Base-by-base conservation (phyloP, 768 basidiomycete genomes). In the Hysterangium stoloniferum region DNA sequence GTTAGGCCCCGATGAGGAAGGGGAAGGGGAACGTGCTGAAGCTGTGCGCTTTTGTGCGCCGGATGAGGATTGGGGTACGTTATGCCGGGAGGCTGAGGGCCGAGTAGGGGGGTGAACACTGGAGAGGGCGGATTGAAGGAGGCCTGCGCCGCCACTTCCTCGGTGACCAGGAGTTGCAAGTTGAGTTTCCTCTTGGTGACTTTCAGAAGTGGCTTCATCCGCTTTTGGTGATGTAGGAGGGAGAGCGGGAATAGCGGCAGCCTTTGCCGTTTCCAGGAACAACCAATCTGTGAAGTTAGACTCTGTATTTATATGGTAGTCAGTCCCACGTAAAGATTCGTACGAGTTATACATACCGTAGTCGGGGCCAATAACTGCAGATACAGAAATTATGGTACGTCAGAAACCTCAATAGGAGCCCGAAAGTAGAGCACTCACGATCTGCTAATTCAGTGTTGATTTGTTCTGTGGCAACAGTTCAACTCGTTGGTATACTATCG, bases 381-480 rank as follows among this genome's bases (percentile, higher is more conserved):
- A 44, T 22, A 27, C 24, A 48, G 54, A 54, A 51, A 42, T 15
- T 45, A 38, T n/a, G n/a, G n/a, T n/a, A n/a, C n/a, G n/a, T 37
- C 32, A 53, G 48, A 46, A 45, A 19, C 33, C 22, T 20, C 28
- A 47, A 33, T 35, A 45, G 11, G 24, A 22, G 34, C 20, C 17
- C 13, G 28, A 11, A 8, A 29, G 27, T 12, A 1, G 48, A 25
- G n/a, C 29, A 55, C 61, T 35, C 64, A 89, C 88, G 71, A 61
- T 93, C 92, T 68, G 86, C 82, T 42, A 94, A 75, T 67, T 94
- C 92, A 27, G 73, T 68, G n/a, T 84, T 86, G 66, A 95, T 90
- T 76, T 92, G 88, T 42, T 76, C 91, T 86, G 61, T 45, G 49
- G 42, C 42, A 32, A 27, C 17, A 19, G 19, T 33, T 20, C 19